These are phyloP conservation scores for Ogataea saltuana DNA, from an alignment of 805 yeast species.

Conservation along the genomic window DNA sequence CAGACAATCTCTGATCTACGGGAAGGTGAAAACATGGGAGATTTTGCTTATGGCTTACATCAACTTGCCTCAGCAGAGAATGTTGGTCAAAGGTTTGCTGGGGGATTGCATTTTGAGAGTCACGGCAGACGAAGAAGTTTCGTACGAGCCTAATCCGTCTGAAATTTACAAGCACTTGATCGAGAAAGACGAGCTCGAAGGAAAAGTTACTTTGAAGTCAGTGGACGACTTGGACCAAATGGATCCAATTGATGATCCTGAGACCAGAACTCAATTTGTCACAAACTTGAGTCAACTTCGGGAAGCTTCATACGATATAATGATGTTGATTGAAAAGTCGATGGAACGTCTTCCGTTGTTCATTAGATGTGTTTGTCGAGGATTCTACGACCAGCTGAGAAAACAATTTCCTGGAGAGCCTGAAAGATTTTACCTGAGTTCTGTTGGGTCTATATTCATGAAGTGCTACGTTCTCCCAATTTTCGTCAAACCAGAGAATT, in stretches of 20 bases:
- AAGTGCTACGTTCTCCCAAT: slow-evolving; percentile 52
- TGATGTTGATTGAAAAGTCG: slow-evolving; percentile 49
- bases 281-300: slow-evolving; percentile 72
- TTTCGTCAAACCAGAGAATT: slow-evolving; percentile 54
- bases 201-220: slow-evolving; percentile 28
- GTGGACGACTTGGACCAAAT: slow-evolving; percentile 36
- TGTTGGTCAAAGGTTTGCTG: slow-evolving; percentile 41
- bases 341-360: slow-evolving; percentile 52
- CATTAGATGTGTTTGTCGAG: slow-evolving; percentile 55
- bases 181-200: slow-evolving; percentile 35
- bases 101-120: slow-evolving; percentile 42
- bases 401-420: slow-evolving; percentile 55
- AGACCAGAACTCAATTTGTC: slow-evolving; percentile 70
- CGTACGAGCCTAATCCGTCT: slow-evolving; percentile 81
- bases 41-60: slow-evolving; percentile 44
- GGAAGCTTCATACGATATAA: slow-evolving; percentile 63
- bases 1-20: slow-evolving; percentile 23
- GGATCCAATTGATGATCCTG: slow-evolving; percentile 76
- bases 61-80: slow-evolving; percentile 50
- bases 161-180: slow-evolving; percentile 48
- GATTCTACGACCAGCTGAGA: slow-evolving; percentile 34
- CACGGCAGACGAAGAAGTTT: slow-evolving; percentile 50
- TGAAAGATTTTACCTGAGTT: slow-evolving; percentile 60
- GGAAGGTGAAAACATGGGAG: slow-evolving; percentile 43
- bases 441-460: slow-evolving; percentile 66